These are phyloP conservation scores for Pezizomycotina sp. DNA, from an alignment of 2,329 filamentous ascomycete species.

Conservation along the genomic window DNA sequence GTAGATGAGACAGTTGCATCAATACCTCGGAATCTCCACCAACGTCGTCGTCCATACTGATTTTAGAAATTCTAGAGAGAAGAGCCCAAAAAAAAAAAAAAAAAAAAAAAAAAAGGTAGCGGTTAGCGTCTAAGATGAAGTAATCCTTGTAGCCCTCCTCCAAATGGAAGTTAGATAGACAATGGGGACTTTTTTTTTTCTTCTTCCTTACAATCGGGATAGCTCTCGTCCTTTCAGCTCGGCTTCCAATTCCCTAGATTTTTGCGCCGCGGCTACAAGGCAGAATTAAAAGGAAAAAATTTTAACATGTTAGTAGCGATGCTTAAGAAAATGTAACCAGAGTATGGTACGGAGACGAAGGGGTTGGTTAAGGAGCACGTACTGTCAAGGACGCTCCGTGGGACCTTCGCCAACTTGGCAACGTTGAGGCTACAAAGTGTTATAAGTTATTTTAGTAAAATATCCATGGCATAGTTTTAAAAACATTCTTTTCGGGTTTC, in stretches of 20 bases:
- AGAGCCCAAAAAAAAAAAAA: constrained; percentile 10
- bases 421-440: constrained; percentile 96
- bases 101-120: constrained; percentile 5
- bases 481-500: not conserved
- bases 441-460: not conserved
- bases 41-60: constrained; percentile 15
- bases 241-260: constrained; percentile 66
- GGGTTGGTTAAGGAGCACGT: constrained; percentile 7
- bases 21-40: too few relatives aligned
- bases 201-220: constrained; percentile 13
- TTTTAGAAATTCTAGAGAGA: constrained; percentile 11
- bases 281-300: too few relatives aligned
- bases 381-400: constrained; percentile 52
- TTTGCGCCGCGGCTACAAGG: constrained; percentile 45
- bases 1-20: too few relatives aligned
- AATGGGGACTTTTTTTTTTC: constrained; percentile 11
- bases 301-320: too few relatives aligned
- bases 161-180: too few relatives aligned
- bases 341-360: constrained; percentile 4
- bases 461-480: not conserved
- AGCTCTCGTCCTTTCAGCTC: constrained; percentile 37
- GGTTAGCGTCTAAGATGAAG: constrained; percentile 7
- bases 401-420: constrained; percentile 67
- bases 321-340: too few relatives aligned
- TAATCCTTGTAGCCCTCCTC: too few relatives aligned